Conservation (phyloP, 2,329 filamentous ascomycete genomes). For the Penicillium sp. region DNA sequence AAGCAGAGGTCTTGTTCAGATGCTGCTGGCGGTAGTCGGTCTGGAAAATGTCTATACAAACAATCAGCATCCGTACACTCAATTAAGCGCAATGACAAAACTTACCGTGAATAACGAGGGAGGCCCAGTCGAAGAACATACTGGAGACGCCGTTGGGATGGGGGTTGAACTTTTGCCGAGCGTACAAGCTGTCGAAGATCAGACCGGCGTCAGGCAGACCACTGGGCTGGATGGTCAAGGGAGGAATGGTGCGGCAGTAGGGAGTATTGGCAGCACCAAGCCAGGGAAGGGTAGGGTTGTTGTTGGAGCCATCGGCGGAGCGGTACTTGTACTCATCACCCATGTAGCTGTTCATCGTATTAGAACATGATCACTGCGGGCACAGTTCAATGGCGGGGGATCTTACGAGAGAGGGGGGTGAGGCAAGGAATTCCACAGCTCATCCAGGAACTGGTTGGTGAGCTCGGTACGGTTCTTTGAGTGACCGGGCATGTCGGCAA, state of each 20-base stretch:
- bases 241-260: constrained; percentile 65
- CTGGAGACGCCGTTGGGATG: constrained; percentile 72
- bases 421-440: constrained; percentile 69
- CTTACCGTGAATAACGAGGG: constrained; percentile 68
- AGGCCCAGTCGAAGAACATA: constrained; percentile 70
- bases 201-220: constrained; percentile 65
- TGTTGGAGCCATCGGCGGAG: constrained; percentile 67
- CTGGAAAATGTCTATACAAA: constrained; percentile 62
- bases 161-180: constrained; percentile 42
- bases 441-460: constrained; percentile 65
- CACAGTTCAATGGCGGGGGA: background rate
- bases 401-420: constrained; percentile 67
- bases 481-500: constrained; percentile 61
- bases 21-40: constrained; percentile 62
- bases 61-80: background rate
- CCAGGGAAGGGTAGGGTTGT: constrained; percentile 65
- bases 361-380: constrained; percentile 2
- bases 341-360: constrained; percentile 36
- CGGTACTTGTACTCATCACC: constrained; percentile 63
- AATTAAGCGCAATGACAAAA: background rate
- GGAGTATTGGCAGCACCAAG: constrained; percentile 66
- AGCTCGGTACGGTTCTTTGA: constrained; percentile 62
- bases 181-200: constrained; percentile 46
- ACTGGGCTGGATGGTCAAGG: constrained; percentile 58
- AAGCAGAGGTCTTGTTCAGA: constrained; percentile 66